Conservation (phyloP, 306 rosid species). For the Geum urbanum region DNA sequence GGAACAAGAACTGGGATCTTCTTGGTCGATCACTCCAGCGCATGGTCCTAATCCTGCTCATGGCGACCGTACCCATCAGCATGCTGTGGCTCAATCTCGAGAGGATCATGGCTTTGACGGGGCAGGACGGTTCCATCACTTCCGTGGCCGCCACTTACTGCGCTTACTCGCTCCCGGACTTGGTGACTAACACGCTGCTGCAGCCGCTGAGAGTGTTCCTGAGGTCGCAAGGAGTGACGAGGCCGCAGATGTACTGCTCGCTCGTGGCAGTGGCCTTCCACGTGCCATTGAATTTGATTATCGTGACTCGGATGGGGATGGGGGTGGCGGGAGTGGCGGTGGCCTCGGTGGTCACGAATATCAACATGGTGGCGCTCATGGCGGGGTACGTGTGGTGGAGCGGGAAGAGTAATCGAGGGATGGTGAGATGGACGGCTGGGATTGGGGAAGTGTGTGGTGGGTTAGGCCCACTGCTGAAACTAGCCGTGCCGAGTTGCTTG, state of each 20-base stretch:
- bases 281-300: conserved; percentile 55
- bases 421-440: conserved; percentile 43
- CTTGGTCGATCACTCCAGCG: conserved; percentile 70
- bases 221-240: conserved; percentile 70
- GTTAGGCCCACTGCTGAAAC: conserved; percentile 46
- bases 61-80: conserved; percentile 67
- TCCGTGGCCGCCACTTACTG: conserved; percentile 68
- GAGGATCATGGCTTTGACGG: conserved; percentile 63
- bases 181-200: conserved; percentile 59
- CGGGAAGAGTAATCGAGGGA: conserved; percentile 18
- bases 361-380: conserved; percentile 71
- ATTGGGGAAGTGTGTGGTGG: conserved; percentile 43
- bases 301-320: conserved; percentile 46
- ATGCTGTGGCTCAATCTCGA: conserved; percentile 70
- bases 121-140: conserved; percentile 66
- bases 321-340: conserved; percentile 85
- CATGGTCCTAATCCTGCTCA: conserved; percentile 68
- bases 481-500: conserved; percentile 87
- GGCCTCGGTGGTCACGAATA: conserved; percentile 80
- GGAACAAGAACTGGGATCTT: conserved; percentile 71
- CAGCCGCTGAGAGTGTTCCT: conserved; percentile 75
- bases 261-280: conserved; percentile 67
- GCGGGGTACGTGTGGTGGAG: conserved; percentile 49
- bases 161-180: conserved; percentile 74
- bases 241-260: conserved; percentile 85